Evolutionary conservation across 2,329 filamentous ascomycete genomes (phyloP), one percentile per base, ranked within the genome.

Genomic region (Aspergillus texensis): DNA sequence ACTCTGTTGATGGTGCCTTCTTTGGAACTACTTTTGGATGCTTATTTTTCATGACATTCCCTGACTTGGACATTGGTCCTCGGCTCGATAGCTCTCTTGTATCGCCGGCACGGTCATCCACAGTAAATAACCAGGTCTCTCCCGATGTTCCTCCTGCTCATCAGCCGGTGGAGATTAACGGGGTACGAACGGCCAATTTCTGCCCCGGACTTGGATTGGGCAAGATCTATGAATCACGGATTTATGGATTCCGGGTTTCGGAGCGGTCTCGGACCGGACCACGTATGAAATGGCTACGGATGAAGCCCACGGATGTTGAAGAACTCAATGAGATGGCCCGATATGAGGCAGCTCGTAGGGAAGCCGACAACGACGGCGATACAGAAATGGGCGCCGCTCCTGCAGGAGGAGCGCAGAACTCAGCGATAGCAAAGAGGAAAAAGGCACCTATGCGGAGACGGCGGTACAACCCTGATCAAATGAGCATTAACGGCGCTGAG

Each of bases 41-140:
- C 53, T 88, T 99, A 64, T 99, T 99, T 82, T 93, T 99, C 77
- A 94, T 99, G 84, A 99, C 94, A 45, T 99, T 98, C 79, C 94
- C 95, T 41, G 95, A 99, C 75, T 91, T 97, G 74, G 93, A 97
- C 71, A 88, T 98, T 64, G 84, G 83, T 55, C 89, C 89, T 36
- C 89, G 91, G 73, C 88, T 88, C 70, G 89, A 89, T 52, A 71
- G 63, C 45, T 64, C 74, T 5, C 62, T 78, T 16, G 58, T 75
- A 56, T 72, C 73, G 45, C 66, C 68, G 32, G 62, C 72, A 28
- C 73, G 74, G 26, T 71, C 76, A 48, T 73, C 73, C 26, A 75
- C 75, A 43, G 72, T 67, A 63, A 63, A 64, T 66, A 73, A 71
- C 28, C 72, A 73, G 57, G 61, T 70, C 58, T 68, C 71, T 6